A percentile compares a stretch with the other conserved stretches of the same genome.
These are phyloP conservation scores for Kingdonia uniflora DNA, from an alignment of 164 flowering plant genomes.

Conservation along the genomic window DNA sequence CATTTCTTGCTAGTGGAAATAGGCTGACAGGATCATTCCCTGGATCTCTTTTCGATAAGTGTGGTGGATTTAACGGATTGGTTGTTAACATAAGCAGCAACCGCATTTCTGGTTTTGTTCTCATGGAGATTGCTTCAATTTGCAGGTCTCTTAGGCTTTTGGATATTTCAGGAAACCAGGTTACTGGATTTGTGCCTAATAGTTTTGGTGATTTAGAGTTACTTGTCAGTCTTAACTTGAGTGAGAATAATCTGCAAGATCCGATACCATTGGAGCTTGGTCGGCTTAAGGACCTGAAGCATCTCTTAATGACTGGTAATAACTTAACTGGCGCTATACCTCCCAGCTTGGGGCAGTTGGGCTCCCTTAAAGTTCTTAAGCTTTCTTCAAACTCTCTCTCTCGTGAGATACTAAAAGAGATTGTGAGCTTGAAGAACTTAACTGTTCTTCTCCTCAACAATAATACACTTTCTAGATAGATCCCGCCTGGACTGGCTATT, in stretches of 20 bases:
- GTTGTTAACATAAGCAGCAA: slow-evolving; percentile 53
- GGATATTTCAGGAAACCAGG: slow-evolving; percentile 61
- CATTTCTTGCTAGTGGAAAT: slow-evolving; percentile 54
- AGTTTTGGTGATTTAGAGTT: slow-evolving; percentile 38
- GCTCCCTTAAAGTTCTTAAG: slow-evolving; percentile 42
- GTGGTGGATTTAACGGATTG: slow-evolving; percentile 34
- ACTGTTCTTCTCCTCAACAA: slow-evolving; percentile 50
- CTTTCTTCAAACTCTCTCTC: slow-evolving; percentile 65
- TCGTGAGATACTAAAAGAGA: slow-evolving; percentile 51
- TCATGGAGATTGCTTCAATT: slow-evolving; percentile 27
- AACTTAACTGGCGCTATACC: slow-evolving; percentile 58
- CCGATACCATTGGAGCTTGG: slow-evolving; percentile 46
- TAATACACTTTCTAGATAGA: slow-evolving; percentile 57
- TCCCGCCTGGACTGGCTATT: slow-evolving; percentile 54
- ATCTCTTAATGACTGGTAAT: slow-evolving; percentile 59
- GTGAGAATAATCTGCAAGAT: slow-evolving; percentile 50
- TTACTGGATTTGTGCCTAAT: slow-evolving; percentile 45
- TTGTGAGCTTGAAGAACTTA: slow-evolving; percentile 46
- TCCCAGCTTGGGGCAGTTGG: slow-evolving; percentile 42
- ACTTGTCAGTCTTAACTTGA: slow-evolving; percentile 52
- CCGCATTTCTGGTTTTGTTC: slow-evolving; percentile 47
- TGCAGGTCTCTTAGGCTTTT: slow-evolving; percentile 48
- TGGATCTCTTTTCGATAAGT: slow-evolving; percentile 43
- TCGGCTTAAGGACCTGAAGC: slow-evolving; percentile 31
- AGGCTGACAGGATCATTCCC: slow-evolving; percentile 50